Percentiles rank a stretch among this genome's conserved stretches.
phyloP scores from a whole-genome alignment of 805 yeast genomes.

The Barnettozyma californica region DNA sequence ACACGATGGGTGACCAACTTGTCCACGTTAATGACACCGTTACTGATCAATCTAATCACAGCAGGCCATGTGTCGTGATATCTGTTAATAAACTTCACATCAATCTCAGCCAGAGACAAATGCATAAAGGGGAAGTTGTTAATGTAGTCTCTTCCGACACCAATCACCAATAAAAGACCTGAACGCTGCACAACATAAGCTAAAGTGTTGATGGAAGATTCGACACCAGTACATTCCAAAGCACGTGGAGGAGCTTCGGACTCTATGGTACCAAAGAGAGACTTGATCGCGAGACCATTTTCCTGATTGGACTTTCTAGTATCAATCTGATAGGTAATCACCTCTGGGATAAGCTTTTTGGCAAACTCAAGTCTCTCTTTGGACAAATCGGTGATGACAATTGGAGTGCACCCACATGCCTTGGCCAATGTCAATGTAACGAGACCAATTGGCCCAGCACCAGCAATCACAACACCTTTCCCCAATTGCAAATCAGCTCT shows the following conservation, averaged over 20 bases:
- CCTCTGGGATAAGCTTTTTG: constrained; percentile 39
- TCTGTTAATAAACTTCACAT: constrained; percentile 46
- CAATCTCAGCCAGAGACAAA: constrained; percentile 46
- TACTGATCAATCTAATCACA: constrained; percentile 43
- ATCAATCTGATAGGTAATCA: constrained; percentile 39
- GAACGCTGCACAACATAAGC: constrained; percentile 42
- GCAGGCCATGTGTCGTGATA: constrained; percentile 55
- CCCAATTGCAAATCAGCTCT: constrained; percentile 44
- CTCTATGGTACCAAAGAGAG: constrained; percentile 32
- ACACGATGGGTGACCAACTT: constrained; percentile 46
- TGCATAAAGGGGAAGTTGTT: constrained; percentile 52
- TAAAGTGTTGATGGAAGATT: constrained; percentile 40
- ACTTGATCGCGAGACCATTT: constrained; percentile 35
- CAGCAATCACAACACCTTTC: constrained; percentile 42
- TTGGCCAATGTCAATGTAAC: constrained; percentile 42
- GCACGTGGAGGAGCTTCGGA: constrained; percentile 37
- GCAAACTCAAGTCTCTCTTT: constrained; percentile 42
- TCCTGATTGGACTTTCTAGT: constrained; percentile 28
- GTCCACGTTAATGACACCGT: constrained; percentile 39
- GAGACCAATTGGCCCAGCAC: constrained; percentile 60
- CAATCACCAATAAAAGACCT: constrained; percentile 43
- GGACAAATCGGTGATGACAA: constrained; percentile 45
- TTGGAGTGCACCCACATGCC: constrained; percentile 49
- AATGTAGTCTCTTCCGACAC: constrained; percentile 43
- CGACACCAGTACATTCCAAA: constrained; percentile 53